Base-by-base conservation (phyloP, 164 flowering plant genomes). In the Liquidambar formosana region DNA sequence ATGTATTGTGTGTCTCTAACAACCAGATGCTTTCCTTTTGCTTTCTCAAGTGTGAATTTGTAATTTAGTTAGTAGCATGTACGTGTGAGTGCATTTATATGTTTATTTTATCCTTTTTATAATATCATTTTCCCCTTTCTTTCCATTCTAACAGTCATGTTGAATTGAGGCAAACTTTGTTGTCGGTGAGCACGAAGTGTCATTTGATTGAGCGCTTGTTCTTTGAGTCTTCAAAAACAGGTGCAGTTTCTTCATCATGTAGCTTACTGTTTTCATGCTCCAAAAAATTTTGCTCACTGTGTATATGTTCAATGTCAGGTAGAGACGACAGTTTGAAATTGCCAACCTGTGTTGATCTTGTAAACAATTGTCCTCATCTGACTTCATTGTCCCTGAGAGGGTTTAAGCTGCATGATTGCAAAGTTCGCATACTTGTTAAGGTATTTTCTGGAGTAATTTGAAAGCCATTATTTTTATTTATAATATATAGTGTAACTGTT, bases 241-340 rank as follows among this genome's bases (percentile, higher is more conserved):
- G 97, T 89, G 19, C 10, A 2, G 16, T 28, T 27, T 49, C 61
- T 66, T 46, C 44, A 61, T 51, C 46, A 23, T 25, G 64, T 48
- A 61, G 0, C 73, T 64, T 44, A 56, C 15, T 19, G 23, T 52
- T 72, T 61, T 26, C 15, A 26, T 33, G 28, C 14, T 60, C 61
- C 44, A n/a, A 15, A 57, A 27, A 33, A 38, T 44, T 73, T 11
- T 51, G 41, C 76, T 73, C 18, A 77, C 57, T 45, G 16, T 66
- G 12, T 13, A 6, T 48, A 1, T 67, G 15, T 45, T 51, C 21
- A 58, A 71, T 64, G 51, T 61, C 88, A 91, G 98, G 93, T 57
- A 89, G 98, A 75, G 97, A 94, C 81, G 98, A 91, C 80, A 88
- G 89, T 77, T 80, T 94, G 81, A 91, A 85, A 68, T 66, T 88